phyloP scores from a whole-genome alignment of 2,329 filamentous ascomycete genomes.

The Sporothrix schenckii region DNA sequence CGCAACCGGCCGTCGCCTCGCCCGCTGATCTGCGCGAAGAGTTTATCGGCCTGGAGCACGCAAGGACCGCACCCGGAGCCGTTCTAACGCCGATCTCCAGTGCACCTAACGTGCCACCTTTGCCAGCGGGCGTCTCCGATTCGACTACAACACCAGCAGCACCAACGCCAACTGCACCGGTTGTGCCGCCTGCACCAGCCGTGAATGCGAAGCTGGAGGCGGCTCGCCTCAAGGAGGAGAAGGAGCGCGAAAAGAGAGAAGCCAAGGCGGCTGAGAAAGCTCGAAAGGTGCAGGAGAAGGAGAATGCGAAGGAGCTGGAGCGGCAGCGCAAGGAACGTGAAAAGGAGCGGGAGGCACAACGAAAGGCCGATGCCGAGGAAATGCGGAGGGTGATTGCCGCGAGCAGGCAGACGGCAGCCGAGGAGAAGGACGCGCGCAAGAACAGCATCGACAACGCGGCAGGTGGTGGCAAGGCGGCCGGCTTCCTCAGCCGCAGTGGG shows the following conservation, averaged over 20 bases:
- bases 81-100: constrained; percentile 37
- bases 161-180: constrained; percentile 28
- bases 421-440: constrained; percentile 55
- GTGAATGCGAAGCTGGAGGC: constrained; percentile 37
- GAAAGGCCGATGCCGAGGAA: constrained; percentile 63
- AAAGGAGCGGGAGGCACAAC: constrained; percentile 45
- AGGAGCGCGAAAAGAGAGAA: constrained; percentile 71
- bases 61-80: constrained; percentile 62
- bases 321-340: constrained; percentile 48
- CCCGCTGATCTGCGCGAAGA: constrained; percentile 54
- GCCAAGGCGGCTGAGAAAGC: constrained; percentile 58
- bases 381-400: constrained; percentile 65
- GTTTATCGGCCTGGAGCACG: constrained; percentile 66
- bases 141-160: constrained; percentile 36
- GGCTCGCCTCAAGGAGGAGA: constrained; percentile 57
- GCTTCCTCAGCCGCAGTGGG: constrained; percentile 67
- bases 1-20: constrained; percentile 49
- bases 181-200: constrained; percentile 32
- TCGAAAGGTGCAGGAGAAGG: constrained; percentile 51
- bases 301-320: constrained; percentile 50
- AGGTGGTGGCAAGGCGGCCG: constrained; percentile 1
- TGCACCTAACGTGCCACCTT: constrained; percentile 39
- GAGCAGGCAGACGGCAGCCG: constrained; percentile 64
- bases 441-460: constrained; percentile 40
- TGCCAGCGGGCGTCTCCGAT: constrained; percentile 44